Conservation (phyloP, 1,284 basidiomycete genomes). For the Anthracocystis panici-leucophaei region DNA sequence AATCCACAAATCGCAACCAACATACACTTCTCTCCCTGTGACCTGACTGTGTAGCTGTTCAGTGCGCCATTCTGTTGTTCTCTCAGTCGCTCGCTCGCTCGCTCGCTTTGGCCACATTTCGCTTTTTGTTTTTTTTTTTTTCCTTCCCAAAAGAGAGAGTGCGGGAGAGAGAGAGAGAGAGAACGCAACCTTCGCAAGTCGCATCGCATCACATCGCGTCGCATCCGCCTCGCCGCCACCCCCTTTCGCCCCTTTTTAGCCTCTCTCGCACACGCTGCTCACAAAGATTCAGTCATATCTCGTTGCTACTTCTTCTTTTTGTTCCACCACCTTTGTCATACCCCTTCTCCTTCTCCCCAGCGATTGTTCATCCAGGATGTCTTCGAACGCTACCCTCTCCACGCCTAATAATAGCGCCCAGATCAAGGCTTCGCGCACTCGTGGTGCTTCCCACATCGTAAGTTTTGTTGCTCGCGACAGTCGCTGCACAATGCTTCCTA, state of each 20-base stretch:
- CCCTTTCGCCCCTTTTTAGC: not conserved
- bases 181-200: slow-evolving; percentile 13
- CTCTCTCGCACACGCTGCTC: not conserved
- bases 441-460: slow-evolving; percentile 68
- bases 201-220: slow-evolving; percentile 25
- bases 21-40: not conserved
- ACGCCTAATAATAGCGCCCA: slow-evolving; percentile 61
- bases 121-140: not conserved
- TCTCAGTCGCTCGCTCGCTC: not conserved
- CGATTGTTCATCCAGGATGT: slow-evolving; percentile 34
- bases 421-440: slow-evolving; percentile 66
- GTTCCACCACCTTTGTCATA: slow-evolving; percentile 6
- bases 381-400: slow-evolving; percentile 59
- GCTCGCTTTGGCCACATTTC: not conserved
- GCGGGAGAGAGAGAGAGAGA: not conserved
- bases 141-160: slow-evolving; percentile 6
- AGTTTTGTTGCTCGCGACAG: slow-evolving; percentile 22
- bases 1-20: not conserved
- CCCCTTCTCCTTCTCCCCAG: not conserved
- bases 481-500: not conserved
- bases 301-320: not conserved
- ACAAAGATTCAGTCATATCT: slow-evolving; percentile 12
- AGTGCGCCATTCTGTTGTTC: not conserved
- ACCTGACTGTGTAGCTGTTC: not conserved
- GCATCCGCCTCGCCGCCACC: not conserved